Conservation (phyloP, 2,329 filamentous ascomycete genomes). For the Paecilomyces sp. region DNA sequence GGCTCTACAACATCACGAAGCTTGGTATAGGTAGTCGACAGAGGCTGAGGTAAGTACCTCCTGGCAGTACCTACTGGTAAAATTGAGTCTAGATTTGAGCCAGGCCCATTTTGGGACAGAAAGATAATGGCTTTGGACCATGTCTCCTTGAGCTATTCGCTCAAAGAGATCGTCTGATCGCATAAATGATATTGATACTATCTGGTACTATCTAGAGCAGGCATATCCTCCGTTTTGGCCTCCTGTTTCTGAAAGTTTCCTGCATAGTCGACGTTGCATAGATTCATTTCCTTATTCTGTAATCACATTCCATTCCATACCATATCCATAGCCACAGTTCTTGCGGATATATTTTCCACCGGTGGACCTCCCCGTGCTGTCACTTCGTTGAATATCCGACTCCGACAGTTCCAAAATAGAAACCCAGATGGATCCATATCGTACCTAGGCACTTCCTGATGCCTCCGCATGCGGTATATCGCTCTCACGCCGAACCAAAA, state of each 20-base stretch:
- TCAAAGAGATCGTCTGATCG: background rate
- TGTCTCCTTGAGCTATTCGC: too few relatives aligned
- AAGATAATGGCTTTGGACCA: background rate
- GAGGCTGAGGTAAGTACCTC: too few relatives aligned
- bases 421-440: background rate
- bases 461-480: background rate
- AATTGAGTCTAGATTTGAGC: background rate
- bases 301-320: background rate
- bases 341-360: background rate
- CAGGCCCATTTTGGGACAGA: background rate
- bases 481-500: slow-evolving; percentile 44
- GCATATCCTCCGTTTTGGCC: background rate
- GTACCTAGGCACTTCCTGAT: background rate
- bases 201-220: background rate
- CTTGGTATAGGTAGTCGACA: too few relatives aligned
- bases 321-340: background rate
- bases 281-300: background rate
- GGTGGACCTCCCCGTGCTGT: background rate
- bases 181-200: background rate
- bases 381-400: background rate
- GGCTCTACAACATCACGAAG: too few relatives aligned
- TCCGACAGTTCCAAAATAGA: background rate
- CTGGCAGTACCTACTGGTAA: too few relatives aligned
- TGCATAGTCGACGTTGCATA: background rate
- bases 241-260: background rate